Conservation (phyloP, 495 filamentous ascomycete genomes). For the Neurospora sp. region DNA sequence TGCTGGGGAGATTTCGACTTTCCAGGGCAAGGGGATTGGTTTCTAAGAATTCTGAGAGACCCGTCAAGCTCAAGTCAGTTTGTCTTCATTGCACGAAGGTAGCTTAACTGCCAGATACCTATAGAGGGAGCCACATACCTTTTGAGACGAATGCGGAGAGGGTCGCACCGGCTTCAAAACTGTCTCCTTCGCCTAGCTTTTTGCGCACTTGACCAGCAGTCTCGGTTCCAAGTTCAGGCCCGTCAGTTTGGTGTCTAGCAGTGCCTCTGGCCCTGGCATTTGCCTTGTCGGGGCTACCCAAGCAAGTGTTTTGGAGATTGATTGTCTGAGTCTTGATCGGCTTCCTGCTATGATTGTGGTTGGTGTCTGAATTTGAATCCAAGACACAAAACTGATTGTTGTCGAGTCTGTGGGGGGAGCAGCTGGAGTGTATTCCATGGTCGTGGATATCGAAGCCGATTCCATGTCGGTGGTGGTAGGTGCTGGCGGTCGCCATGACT, state of each 20-base stretch:
- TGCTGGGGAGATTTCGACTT: slow-evolving; percentile 22
- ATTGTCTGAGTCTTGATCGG: neutral
- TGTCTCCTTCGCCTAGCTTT: neutral
- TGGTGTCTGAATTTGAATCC: neutral
- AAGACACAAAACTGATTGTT: slow-evolving; percentile 7
- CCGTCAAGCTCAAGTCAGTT: neutral
- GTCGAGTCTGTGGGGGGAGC: slow-evolving; percentile 11
- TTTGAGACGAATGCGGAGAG: neutral
- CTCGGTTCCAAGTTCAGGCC: neutral
- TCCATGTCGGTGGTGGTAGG: slow-evolving; percentile 1
- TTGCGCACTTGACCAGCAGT: neutral
- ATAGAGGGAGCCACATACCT: neutral
- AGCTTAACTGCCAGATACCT: neutral
- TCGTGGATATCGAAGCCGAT: slow-evolving; percentile 16
- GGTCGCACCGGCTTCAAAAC: neutral
- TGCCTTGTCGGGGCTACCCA: neutral
- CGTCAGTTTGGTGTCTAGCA: neutral
- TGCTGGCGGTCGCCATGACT: slow-evolving; percentile 17
- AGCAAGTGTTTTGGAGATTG: neutral
- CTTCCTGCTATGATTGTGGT: neutral
- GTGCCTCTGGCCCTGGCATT: neutral
- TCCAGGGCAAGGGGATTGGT: slow-evolving; percentile 23
- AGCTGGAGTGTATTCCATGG: slow-evolving; percentile 1
- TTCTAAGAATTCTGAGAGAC: slow-evolving; percentile 1
- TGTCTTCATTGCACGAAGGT: neutral